phyloP scores from a whole-genome alignment of 805 yeast species.

The Starmerella khaoyaiensis region DNA sequence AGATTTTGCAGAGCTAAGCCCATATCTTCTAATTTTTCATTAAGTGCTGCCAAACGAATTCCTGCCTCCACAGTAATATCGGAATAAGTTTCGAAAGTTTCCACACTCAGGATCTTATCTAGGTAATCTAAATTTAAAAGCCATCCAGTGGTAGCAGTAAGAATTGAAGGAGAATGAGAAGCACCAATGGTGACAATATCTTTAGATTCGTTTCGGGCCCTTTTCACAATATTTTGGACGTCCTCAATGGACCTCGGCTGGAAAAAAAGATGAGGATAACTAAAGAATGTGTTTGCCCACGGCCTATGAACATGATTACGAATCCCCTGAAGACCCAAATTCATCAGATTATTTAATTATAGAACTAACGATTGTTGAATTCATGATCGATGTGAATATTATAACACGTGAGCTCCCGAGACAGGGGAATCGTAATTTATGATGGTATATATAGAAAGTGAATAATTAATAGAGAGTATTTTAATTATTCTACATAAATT shows the following conservation, averaged over 20 bases:
- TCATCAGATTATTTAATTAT: not conserved
- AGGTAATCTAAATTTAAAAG: conserved; percentile 71
- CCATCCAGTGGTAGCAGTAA: conserved; percentile 85
- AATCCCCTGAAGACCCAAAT: conserved; percentile 8
- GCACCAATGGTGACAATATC: conserved; percentile 80
- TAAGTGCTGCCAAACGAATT: conserved; percentile 59
- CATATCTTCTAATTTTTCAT: conserved; percentile 45
- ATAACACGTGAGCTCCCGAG: too few relatives aligned
- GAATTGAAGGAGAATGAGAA: conserved; percentile 87
- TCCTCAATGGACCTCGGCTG: conserved; percentile 67
- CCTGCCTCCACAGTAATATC: conserved; percentile 96
- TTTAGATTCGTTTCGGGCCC: conserved; percentile 46
- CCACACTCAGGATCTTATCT: conserved; percentile 40
- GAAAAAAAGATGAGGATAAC: conserved; percentile 63
- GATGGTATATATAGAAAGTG: not conserved
- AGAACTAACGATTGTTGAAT: not conserved
- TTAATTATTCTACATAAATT: too few relatives aligned
- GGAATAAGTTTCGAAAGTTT: conserved; percentile 41
- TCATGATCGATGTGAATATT: too few relatives aligned
- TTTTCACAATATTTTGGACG: conserved; percentile 48
- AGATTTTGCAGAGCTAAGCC: conserved; percentile 77
- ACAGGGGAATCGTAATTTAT: not conserved
- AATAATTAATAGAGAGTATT: too few relatives aligned
- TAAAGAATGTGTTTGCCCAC: conserved; percentile 84
- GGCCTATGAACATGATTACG: conserved; percentile 37